Evolutionary conservation across 768 basidiomycete species (phyloP), one percentile per base, ranked within the genome.

Genomic region (Leccinum ochraceum): DNA sequence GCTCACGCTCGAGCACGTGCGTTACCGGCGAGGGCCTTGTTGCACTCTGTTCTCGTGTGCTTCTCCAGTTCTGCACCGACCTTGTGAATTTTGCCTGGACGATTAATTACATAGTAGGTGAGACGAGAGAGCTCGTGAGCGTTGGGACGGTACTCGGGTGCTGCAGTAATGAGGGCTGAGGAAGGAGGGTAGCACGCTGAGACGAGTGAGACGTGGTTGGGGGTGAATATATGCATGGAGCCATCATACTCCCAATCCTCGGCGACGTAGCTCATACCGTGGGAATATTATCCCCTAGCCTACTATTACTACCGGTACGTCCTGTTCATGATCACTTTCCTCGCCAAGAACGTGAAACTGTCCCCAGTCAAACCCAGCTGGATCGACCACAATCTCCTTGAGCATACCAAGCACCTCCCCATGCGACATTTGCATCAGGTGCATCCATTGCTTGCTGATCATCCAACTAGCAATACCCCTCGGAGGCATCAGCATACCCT

Each of bases 101-200:
- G 83, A 71, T 94, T 94, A 1, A 91, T 86, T 14, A 89, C 92
- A 77, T 92, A 93, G 73, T 94, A 94, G 3, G 90, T 91, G 54
- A 94, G 80, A 17, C 88, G 83, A 54, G 92, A 94, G 16, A 94
- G 81, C 67, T 94, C 92, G 72, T 94, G 92, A 0, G 89, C 80
- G 66, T 93, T 94, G 13, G 92, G 92, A 13, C 82, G 83, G 73
- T 86, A 92, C 59, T 88, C 86, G 54, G 93, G 88, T 37, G 85
- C 90, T 22, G 91, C 81, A 17, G 89, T 85, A 56, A 87, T 77
- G 36, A 95, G 81, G 6, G 86, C 80, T 56, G 92, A 87, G 48
- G 86, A 78, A 8, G 91, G 84, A 16, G 94, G 94, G 71, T 95
- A 96, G 74, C 93, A 95, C 37, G 92, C 86, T 57, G 86, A 85